phyloP scores from a whole-genome alignment of 176 grass and related monocot species.

The sorghum (Sorghum bicolor) region DNA sequence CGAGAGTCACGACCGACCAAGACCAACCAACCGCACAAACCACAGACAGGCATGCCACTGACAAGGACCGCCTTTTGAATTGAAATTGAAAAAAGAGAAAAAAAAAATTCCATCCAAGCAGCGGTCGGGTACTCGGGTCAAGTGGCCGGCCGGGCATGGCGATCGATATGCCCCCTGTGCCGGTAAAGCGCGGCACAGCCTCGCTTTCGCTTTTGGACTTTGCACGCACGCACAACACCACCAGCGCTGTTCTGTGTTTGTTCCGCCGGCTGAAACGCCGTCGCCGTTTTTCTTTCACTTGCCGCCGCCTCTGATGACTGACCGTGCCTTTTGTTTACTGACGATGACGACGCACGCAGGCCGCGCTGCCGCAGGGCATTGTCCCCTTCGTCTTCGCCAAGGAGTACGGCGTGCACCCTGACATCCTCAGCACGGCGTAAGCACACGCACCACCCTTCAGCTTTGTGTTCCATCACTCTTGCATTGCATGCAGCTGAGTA shows the following conservation, averaged over 20 bases:
- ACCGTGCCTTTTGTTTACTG: constrained; percentile 25
- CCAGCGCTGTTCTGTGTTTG: too few species aligned
- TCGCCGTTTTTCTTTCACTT: background rate
- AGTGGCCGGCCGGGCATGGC: constrained; percentile 50
- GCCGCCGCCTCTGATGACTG: background rate
- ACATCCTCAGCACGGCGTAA: constrained; percentile 97
- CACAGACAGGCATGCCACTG: constrained; percentile 17
- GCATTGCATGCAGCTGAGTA: background rate
- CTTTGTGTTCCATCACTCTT: background rate
- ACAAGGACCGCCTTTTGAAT: constrained; percentile 43
- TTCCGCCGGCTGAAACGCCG: background rate
- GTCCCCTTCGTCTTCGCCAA: constrained; percentile 99
- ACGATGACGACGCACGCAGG: constrained; percentile 30
- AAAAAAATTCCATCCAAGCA: background rate
- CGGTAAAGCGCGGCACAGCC: constrained; percentile 34
- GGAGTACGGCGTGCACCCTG: constrained; percentile 98
- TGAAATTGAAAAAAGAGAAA: background rate
- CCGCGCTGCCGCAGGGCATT: constrained; percentile 89
- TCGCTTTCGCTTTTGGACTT: constrained; percentile 33
- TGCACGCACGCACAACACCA: background rate
- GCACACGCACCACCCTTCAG: background rate
- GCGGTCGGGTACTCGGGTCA: background rate
- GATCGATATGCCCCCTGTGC: constrained; percentile 31
- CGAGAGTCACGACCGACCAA: too few species aligned
- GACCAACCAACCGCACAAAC: background rate